Evolutionary conservation across 169 alveolate species (phyloP), one percentile per base, ranked within the genome.

Genomic region (Cytauxzoon felis): DNA sequence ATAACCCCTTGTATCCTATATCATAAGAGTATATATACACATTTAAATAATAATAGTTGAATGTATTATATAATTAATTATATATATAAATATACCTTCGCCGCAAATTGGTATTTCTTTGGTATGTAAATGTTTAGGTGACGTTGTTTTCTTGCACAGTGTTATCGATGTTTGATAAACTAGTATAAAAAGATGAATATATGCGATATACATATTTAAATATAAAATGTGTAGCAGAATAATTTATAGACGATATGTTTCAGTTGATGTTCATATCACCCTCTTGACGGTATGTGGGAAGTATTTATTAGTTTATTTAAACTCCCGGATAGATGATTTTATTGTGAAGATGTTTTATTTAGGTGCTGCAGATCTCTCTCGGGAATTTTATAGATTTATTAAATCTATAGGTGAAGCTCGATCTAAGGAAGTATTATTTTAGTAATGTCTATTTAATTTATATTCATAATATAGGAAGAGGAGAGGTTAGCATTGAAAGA

Each of bases 391-490:
- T 72, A 95, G 91, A 60, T 87, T 95, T 41, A 92, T 94, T 29
- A 93, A 92, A 75, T 76, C 95, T 19, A 90, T 95, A 30, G 97
- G 97, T 53, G 98, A 95, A 70, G 84, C 96, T 53, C 90, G 96
- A 30, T 92, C 97, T 24, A 95, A 95, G 80, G 94, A 95, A 69
- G 98, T 83, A 50, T 54, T 63, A 16, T 19, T 7, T 9, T 19
- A 16, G 9, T 16, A 23, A 19, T 16, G 19, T 9, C 42, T 32
- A 3, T 18, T 19, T 3, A 19, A 19, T 1, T 16, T 29, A 27
- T 57, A 23, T 18, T 45, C 18, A 16, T 9, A n/a, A 19, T 19
- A 48, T 40, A 70, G 81, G 83, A 64, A 50, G 78, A 61, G 56
- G 83, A 73, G 23, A 62, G 78, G 21, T 1, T 73, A 40, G 72